Evolutionary conservation across 2,329 filamentous ascomycete species (phyloP).

Genomic region (Orbilia brochopaga): DNA sequence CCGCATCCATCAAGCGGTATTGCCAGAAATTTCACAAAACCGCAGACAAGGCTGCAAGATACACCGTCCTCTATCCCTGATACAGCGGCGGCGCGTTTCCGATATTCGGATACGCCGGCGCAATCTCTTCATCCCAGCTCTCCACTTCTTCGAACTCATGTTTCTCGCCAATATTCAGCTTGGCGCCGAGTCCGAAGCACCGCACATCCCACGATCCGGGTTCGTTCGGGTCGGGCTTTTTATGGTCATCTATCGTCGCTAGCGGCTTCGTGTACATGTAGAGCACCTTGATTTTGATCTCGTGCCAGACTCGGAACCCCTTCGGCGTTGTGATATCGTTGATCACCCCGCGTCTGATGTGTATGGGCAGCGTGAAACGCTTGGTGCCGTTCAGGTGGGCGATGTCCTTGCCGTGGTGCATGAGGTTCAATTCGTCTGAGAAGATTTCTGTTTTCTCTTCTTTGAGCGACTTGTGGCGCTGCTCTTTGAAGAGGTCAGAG

Average conservation of each 20-base stretch:
- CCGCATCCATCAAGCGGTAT: no score
- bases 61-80: background rate
- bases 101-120: constrained; percentile 12
- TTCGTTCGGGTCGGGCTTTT: background rate
- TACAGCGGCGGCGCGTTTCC: constrained; percentile 8
- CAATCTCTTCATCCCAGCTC: constrained; percentile 20
- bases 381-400: background rate
- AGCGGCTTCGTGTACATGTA: constrained; percentile 2
- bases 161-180: constrained; percentile 7
- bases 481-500: constrained; percentile 3
- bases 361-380: background rate
- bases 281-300: constrained; percentile 7
- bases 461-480: background rate
- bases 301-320: constrained; percentile 16
- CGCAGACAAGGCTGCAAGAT: no score
- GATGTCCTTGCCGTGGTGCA: background rate
- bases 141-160: constrained; percentile 5
- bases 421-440: constrained; percentile 7
- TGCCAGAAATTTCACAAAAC: no score
- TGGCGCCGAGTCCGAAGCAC: constrained; percentile 2
- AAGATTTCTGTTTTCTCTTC: constrained; percentile 1
- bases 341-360: background rate
- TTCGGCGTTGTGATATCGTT: constrained; percentile 7
- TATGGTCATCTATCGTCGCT: background rate
- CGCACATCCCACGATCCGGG: background rate